Base-by-base conservation (phyloP, 2,329 filamentous ascomycete genomes). In the Colletotrichum kahawae region DNA sequence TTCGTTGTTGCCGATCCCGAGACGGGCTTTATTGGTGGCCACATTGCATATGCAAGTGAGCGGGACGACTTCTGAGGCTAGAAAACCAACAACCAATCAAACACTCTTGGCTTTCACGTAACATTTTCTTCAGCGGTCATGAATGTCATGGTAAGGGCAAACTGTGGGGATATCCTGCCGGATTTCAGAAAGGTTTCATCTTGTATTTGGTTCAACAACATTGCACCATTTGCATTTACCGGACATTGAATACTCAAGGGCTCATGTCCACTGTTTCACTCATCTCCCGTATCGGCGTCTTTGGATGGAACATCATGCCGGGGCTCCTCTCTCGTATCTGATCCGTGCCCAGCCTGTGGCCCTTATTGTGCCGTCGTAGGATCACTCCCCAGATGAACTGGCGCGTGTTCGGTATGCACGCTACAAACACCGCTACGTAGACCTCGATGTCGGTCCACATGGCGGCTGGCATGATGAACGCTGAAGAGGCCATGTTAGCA, bases 391-490 rank as follows among this genome's bases (percentile, higher is more conserved):
- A 57, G 7, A 48, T 24, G 12, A 73, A 70, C 4, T 63, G 57
- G 8, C 65, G 57, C 14, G 38, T 73, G 1, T 38, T 57, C 5
- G 65, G 66, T 5, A 60, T 12, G 12, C 54, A 62, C 3, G 54
- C 65, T 2, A 65, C 67, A 6, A 68, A 72, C 0, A 72, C 9
- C 1, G 62, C 70, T 1, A 68, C 56, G 6, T 48, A 51, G 1
- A 54, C 10, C 16, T 72, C 70, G 0, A 68, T 29, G 7, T 31
- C 8, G 1, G 70, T 48, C 70, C 70, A 72, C 8, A 85, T 81
- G 43, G 87, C 83, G 27, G 85, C 80, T 1, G 79, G 72, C 9
- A 67, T 48, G 4, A 33, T 31, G n/a, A 14, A n/a, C 5, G 66
- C 69, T 67, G 6, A 29, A 29, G 21, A 18, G 2, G 1, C 13